These are phyloP conservation scores for Lineolata rhizophorae DNA, from an alignment of 495 filamentous ascomycete genomes.

Conservation along the genomic window DNA sequence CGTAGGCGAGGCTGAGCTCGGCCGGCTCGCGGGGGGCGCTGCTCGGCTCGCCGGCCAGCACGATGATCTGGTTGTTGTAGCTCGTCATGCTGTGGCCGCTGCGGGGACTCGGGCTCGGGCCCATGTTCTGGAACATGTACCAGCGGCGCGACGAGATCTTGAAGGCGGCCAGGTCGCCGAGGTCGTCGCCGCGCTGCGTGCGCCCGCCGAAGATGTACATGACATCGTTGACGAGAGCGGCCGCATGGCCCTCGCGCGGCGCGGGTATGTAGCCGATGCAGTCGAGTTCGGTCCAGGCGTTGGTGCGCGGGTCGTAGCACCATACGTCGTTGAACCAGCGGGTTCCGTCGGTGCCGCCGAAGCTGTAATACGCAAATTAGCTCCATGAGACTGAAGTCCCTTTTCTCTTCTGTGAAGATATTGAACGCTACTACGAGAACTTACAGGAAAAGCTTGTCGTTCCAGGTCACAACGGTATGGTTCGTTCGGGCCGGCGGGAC, in stretches of 20 bases:
- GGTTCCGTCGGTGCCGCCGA: constrained; percentile 86
- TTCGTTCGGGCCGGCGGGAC: constrained; percentile 85
- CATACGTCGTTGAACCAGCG: constrained; percentile 99
- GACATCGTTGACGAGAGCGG: constrained; percentile 79
- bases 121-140: constrained; percentile 99
- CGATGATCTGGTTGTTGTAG: constrained; percentile 74
- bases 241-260: constrained; percentile 83
- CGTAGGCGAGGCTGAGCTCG: constrained; percentile 75
- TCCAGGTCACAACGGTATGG: constrained; percentile 76
- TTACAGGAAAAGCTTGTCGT: constrained; percentile 86
- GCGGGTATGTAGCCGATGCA: constrained; percentile 95
- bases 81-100: constrained; percentile 97
- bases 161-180: constrained; percentile 91
- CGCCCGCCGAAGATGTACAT: constrained; percentile 99
- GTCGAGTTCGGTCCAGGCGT: constrained; percentile 68
- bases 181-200: constrained; percentile 71
- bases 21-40: constrained; percentile 54
- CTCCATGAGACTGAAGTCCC: background rate
- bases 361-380: constrained; percentile 27
- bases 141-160: constrained; percentile 76
- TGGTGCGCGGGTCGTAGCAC: constrained; percentile 69
- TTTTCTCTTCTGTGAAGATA: background rate
- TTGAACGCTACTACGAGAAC: constrained; percentile 10
- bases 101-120: constrained; percentile 74
- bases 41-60: constrained; percentile 85